Conservation (phyloP, 441 rosid genomes). For the Erodium moschatum region DNA sequence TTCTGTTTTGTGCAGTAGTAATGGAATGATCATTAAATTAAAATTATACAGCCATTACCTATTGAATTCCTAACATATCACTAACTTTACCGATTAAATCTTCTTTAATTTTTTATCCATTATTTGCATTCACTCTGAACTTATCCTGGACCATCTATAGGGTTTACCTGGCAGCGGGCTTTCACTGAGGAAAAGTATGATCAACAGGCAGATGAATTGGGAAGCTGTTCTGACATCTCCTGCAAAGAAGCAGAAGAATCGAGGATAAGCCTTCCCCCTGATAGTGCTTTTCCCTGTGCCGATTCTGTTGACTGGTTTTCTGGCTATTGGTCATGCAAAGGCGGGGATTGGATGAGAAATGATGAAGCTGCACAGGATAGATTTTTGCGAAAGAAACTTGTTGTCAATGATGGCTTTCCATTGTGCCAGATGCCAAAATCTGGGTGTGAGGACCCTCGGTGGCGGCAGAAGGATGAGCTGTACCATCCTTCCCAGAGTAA, state of each 20-base stretch:
- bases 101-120: neutral
- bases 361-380: slow-evolving; percentile 70
- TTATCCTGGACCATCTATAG: slow-evolving; percentile 32
- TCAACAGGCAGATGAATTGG: slow-evolving; percentile 32
- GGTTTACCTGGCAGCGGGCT: slow-evolving; percentile 38
- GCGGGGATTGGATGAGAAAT: slow-evolving; percentile 97
- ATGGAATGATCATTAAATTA: too few species aligned
- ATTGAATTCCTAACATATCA: too few species aligned
- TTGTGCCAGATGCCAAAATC: slow-evolving; percentile 92
- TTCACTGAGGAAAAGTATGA: slow-evolving; percentile 27
- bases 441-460: slow-evolving; percentile 83
- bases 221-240: slow-evolving; percentile 30
- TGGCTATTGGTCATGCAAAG: slow-evolving; percentile 86
- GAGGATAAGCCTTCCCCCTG: slow-evolving; percentile 32
- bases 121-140: slow-evolving; percentile 2
- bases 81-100: too few species aligned
- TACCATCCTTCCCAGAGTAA: slow-evolving; percentile 65
- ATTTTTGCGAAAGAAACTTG: slow-evolving; percentile 52
- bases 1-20: too few species aligned
- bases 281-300: slow-evolving; percentile 30
- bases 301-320: slow-evolving; percentile 68
- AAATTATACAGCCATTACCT: too few species aligned
- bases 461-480: slow-evolving; percentile 78
- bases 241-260: slow-evolving; percentile 35
- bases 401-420: slow-evolving; percentile 91